Evolutionary conservation across 192 early-diverging fungal genomes (phyloP), one percentile per base, ranked within the genome.

Genomic region (Cladochytrium replicatum): DNA sequence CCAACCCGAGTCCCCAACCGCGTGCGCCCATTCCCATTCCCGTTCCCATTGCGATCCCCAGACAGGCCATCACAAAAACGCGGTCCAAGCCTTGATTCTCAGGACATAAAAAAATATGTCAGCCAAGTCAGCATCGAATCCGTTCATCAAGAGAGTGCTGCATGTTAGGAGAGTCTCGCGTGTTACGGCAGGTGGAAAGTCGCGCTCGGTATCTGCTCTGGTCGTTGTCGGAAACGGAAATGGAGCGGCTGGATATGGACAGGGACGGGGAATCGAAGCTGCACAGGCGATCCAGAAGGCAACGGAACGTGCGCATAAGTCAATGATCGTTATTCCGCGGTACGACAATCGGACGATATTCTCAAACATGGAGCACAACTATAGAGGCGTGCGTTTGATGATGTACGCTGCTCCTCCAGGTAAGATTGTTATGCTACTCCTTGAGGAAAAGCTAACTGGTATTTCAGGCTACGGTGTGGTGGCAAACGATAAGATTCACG

Each of bases 171-270:
- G 59, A 21, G 69, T 76, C 22, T 54, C 69, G 7, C 63, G 74
- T 15, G 54, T 58, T 22, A 76, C 53, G 23, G 53, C 46, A 21
- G 64, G 65, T 42, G 74, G 74, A 6, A 76, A 76, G 56, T 55
- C 69, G 3, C 63, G 83, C 28, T 81, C 81, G 25, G 81, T 89
- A 72, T 91, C 88, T 27, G 89, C 89, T 0, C 56, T 94, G 34
- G 95, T 99, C 4, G 89, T 97, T 2, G 93, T 99, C 3, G 95
- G 95, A 3, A 90, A 95, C 56, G 88, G 88, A 5, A 73, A 82
- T 31, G 95, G 95, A 1, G 69, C 84, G 30, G 92, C 89, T 4
- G 93, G 95, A 15, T 93, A 84, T 57, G 95, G 95, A 17, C 87
- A 91, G 61, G 95, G 88, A 17, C 85, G 90, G 57, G 82, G 85